These are phyloP conservation scores for Kwoniella sp. DNA, from an alignment of 768 basidiomycete species.

Conservation along the genomic window DNA sequence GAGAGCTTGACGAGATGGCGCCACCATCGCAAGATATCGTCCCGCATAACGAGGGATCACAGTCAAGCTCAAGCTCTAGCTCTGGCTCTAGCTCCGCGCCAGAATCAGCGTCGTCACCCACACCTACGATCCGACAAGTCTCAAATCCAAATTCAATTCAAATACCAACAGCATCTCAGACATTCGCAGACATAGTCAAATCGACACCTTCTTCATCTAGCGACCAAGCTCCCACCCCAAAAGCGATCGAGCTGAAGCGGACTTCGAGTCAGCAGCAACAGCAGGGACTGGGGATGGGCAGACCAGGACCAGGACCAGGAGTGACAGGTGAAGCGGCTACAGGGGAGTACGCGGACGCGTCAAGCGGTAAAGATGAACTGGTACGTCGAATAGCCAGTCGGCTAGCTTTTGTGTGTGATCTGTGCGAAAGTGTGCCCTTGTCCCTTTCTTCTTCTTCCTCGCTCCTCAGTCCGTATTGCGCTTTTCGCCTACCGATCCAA, in stretches of 20 bases:
- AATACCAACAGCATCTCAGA: conserved; percentile 11
- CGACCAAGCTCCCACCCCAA: neutral
- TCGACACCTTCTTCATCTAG: conserved; percentile 1
- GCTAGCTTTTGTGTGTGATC: neutral
- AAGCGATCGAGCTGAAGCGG: conserved; percentile 6
- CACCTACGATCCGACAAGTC: conserved; percentile 31
- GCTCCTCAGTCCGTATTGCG: too few relatives aligned
- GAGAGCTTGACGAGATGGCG: conserved; percentile 19
- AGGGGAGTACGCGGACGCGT: neutral
- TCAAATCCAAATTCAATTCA: conserved; percentile 1
- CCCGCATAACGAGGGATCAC: neutral
- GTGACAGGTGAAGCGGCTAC: neutral
- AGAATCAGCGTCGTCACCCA: conserved; percentile 32
- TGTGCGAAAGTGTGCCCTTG: neutral
- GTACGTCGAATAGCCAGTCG: conserved; percentile 4
- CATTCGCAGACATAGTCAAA: conserved; percentile 24
- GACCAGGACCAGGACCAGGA: conserved; percentile 14
- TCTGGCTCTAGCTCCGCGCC: neutral
- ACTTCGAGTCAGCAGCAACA: conserved; percentile 22
- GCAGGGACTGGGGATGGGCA: conserved; percentile 25
- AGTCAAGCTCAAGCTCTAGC: conserved; percentile 8
- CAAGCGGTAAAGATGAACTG: neutral
- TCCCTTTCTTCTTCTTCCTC: too few relatives aligned
- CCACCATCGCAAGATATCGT: conserved; percentile 5
- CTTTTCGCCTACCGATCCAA: too few relatives aligned